A percentile compares a stretch with the other conserved stretches of the same genome.
These are phyloP conservation scores for Heracleum sosnowskyi DNA, from an alignment of 129 eudicot genomes.

Conservation along the genomic window DNA sequence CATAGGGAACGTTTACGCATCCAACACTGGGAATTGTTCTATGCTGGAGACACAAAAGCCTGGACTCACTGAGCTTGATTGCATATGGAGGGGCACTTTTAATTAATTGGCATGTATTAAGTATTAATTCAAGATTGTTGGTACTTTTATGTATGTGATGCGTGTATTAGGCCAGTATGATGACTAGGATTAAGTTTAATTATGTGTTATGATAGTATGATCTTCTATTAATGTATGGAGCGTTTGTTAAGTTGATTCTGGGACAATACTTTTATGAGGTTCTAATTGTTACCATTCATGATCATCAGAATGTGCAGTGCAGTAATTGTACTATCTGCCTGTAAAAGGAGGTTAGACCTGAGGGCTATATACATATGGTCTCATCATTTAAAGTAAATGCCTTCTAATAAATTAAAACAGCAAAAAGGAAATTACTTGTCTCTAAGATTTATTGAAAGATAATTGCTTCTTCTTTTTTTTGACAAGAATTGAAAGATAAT, in stretches of 20 bases:
- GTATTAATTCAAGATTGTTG: background rate
- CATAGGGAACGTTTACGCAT: background rate
- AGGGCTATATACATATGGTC: background rate
- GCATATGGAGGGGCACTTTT: constrained; percentile 40
- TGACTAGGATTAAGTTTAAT: background rate
- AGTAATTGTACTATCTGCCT: background rate
- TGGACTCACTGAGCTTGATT: constrained; percentile 60
- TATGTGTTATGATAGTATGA: background rate
- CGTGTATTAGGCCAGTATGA: background rate
- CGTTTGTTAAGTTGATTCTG: background rate
- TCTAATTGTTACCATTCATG: no score
- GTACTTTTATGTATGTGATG: background rate
- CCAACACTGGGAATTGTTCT: constrained; percentile 20
- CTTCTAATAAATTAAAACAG: no score
- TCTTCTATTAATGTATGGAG: background rate
- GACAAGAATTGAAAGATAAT: no score
- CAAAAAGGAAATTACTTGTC: no score
- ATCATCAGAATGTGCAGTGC: background rate
- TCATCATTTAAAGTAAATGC: no score
- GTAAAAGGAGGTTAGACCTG: background rate
- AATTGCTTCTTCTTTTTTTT: no score
- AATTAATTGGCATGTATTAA: background rate
- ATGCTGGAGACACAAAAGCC: constrained; percentile 33
- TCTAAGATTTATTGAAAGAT: no score
- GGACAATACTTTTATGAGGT: background rate